Evolutionary conservation across 768 basidiomycete genomes (phyloP).

Genomic region (Botryobasidium botryosum): DNA sequence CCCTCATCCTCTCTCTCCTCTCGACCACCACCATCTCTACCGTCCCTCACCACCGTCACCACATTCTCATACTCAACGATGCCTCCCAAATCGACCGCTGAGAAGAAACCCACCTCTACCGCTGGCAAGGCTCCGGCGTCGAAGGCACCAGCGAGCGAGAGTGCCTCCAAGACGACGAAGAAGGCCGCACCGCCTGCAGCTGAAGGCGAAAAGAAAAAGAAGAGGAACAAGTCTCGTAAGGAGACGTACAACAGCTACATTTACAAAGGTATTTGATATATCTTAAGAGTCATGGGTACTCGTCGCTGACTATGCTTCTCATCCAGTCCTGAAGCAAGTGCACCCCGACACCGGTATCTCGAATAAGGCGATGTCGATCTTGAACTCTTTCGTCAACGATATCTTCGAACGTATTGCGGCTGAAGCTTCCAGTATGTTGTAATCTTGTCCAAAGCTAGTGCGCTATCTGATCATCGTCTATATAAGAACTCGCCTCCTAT

Average conservation of each 20-base stretch:
- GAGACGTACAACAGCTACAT: slow-evolving; percentile 91
- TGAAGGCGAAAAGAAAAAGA: slow-evolving; percentile 69
- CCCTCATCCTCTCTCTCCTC: too few species aligned
- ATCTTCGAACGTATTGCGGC: slow-evolving; percentile 89
- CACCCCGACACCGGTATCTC: slow-evolving; percentile 99
- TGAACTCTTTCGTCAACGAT: slow-evolving; percentile 93
- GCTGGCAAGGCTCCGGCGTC: slow-evolving; percentile 44
- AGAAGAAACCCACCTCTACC: slow-evolving; percentile 55
- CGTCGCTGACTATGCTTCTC: slow-evolving; percentile 5
- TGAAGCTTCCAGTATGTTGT: slow-evolving; percentile 65
- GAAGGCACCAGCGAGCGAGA: slow-evolving; percentile 38
- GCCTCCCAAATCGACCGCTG: slow-evolving; percentile 10
- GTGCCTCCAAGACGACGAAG: slow-evolving; percentile 52
- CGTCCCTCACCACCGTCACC: too few species aligned
- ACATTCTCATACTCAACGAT: too few species aligned
- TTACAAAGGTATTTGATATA: slow-evolving; percentile 47
- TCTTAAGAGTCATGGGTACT: background rate
- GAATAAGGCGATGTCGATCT: slow-evolving; percentile 95
- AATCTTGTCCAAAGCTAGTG: background rate
- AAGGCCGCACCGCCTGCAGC: slow-evolving; percentile 37
- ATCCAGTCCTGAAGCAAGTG: slow-evolving; percentile 80
- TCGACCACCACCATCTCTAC: too few species aligned
- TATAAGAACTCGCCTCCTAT: slow-evolving; percentile 79
- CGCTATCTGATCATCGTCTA: background rate
- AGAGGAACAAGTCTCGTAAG: slow-evolving; percentile 62